Evolutionary conservation across 345 rosid species (phyloP).

Genomic region (Moricandia arvensis): DNA sequence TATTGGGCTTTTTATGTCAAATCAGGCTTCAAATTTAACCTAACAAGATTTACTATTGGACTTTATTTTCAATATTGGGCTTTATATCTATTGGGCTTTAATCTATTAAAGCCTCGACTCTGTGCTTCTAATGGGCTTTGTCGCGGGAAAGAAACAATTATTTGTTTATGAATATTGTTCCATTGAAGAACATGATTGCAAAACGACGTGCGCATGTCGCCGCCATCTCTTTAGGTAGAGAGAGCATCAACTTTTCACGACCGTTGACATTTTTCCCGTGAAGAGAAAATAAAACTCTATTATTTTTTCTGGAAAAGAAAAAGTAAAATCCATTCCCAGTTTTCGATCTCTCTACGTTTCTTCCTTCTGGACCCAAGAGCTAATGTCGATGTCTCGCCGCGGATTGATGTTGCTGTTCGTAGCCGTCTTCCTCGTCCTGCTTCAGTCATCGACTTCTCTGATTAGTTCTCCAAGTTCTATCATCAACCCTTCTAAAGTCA

Average conservation of each 20-base stretch:
- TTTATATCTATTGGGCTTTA: not conserved
- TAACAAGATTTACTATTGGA: too few relatives aligned
- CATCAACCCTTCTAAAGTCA: conserved; percentile 81
- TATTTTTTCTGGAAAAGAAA: not conserved
- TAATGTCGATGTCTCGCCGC: conserved; percentile 16
- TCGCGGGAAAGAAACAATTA: not conserved
- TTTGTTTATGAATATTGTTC: not conserved
- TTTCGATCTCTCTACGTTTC: conserved; percentile 8
- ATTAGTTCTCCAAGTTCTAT: conserved; percentile 61
- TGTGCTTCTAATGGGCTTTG: conserved; percentile 11
- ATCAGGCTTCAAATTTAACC: not conserved
- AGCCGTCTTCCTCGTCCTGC: conserved; percentile 43
- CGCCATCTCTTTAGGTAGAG: conserved; percentile 31
- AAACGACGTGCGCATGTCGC: conserved; percentile 41
- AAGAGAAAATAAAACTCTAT: conserved; percentile 17
- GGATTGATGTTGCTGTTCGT: conserved; percentile 39
- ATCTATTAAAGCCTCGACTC: not conserved
- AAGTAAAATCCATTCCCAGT: not conserved
- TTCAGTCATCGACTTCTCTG: conserved; percentile 39
- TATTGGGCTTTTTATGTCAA: conserved; percentile 7
- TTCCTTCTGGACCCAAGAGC: conserved; percentile 27
- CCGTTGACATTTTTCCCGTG: conserved; percentile 40
- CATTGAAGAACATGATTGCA: not conserved
- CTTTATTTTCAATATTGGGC: too few relatives aligned
- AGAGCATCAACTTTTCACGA: conserved; percentile 19